Evolutionary conservation across 2,329 filamentous ascomycete genomes (phyloP), one percentile per base, ranked within the genome.

Genomic region (Trichoderma endophyticum): DNA sequence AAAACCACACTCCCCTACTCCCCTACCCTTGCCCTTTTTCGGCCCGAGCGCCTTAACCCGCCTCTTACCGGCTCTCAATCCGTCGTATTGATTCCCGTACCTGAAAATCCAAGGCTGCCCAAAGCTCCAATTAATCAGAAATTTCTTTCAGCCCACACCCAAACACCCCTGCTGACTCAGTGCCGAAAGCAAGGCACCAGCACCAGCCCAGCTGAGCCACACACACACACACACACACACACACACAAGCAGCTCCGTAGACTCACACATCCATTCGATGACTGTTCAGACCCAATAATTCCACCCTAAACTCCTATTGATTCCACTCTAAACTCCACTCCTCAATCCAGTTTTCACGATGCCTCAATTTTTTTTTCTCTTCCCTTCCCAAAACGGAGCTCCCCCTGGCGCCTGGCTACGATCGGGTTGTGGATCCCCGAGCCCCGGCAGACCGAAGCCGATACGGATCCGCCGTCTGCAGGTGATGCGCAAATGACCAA

Each of bases 401-500:
- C 36, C 32, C 30, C 24, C 28, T 30, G 4, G n/a, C 28, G 18
- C 28, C 57, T 69, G 64, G 59, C 65, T 69, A 72, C 57, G 64
- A 72, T 72, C 70, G 70, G 70, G 70, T 30, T 36, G 59, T 63
- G 69, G 69, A 48, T 60, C 57, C 48, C 48, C 43, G 43, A 21
- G 36, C 56, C 39, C 57, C 64, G 69, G 69, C 69, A 57, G 57
- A 34, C 26, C 36, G 26, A 63, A 18, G 57, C 57, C 57, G 48
- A 26, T 61, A 26, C 66, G 66, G 66, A 69, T 61, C 66, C 66
- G 54, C 66, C 56, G 66, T 61, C 34, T 30, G 51, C 62, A 65
- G 43, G 62, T 60, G 57, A 60, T 60, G 48, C 48, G 48, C 9
- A 24, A 54, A 54, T 54, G 48, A 24, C 48, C 48, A 18, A 32